A percentile compares a stretch with the other conserved stretches of the same genome.
These are phyloP conservation scores for Astrothelium subdiscretum DNA, from an alignment of 495 filamentous ascomycete genomes.

Conservation along the genomic window DNA sequence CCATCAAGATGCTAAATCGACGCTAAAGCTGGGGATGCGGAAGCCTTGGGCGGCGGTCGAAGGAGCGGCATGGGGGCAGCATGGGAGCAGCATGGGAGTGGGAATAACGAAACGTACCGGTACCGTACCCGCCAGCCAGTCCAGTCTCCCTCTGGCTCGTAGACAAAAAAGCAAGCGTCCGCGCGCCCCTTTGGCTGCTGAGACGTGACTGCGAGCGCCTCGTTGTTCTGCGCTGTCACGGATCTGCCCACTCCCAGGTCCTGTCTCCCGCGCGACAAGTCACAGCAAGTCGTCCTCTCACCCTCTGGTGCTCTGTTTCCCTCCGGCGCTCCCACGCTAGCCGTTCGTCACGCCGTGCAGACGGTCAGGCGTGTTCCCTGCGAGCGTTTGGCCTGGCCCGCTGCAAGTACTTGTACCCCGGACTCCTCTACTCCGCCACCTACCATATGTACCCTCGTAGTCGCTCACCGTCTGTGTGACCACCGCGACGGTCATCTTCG, in stretches of 20 bases:
- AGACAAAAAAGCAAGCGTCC: background rate
- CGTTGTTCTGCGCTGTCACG: background rate
- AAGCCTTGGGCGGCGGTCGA: background rate
- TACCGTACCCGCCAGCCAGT: background rate
- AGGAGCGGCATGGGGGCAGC: background rate
- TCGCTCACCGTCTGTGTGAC: constrained; percentile 2
- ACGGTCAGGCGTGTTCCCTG: background rate
- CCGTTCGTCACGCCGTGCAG: background rate
- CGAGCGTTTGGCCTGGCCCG: background rate
- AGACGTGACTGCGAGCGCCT: background rate
- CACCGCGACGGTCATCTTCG: background rate
- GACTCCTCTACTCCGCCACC: constrained; percentile 1
- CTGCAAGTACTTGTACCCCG: constrained; percentile 3
- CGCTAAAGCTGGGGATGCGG: constrained; percentile 1
- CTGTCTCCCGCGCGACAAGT: background rate
- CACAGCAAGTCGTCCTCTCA: background rate
- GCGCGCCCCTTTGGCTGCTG: background rate
- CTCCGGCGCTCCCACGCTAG: background rate
- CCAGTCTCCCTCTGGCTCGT: background rate
- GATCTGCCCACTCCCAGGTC: background rate
- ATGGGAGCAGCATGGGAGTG: background rate
- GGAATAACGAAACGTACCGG: background rate
- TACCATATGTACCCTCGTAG: background rate
- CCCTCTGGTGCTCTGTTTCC: background rate
- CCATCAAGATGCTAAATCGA: constrained; percentile 1